Evolutionary conservation across 2,329 filamentous ascomycete species (phyloP), one percentile per base, ranked within the genome.

Genomic region (Epichloe coenophiala): DNA sequence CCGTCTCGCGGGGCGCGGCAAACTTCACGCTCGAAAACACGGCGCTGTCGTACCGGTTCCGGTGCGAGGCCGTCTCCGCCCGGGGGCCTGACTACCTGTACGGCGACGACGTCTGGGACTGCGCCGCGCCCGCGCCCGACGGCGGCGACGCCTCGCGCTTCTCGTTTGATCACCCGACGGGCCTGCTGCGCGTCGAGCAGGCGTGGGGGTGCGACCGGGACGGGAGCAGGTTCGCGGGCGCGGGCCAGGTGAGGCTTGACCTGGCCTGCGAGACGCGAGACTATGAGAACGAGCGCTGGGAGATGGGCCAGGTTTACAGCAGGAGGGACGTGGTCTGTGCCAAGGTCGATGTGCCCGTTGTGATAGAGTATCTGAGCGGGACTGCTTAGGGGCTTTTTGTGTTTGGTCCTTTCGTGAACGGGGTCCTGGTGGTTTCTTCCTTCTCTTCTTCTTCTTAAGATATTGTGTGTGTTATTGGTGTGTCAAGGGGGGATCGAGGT

Each of bases 1-100:
- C 23, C 23, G 23, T 23, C 8, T 23, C 9, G 12, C 19, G 36
- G 27, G 47, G 19, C n/a, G n/a, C 21, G 11, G 19, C 40, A 31
- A 44, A 27, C 47, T 49, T 49, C 9, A 49, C 47, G 47, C 47
- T 49, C 12, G 23, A 44, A 33, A 49, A 49, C 47, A 40, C 39
- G 9, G 47, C 47, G 27, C 40, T 49, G n/a, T 15, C 17, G 9
- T 35, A 49, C 33, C 43, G 12, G 17, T 37, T 42, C 27, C 19
- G 4, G 12, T 49, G 47, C 40, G 27, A 33, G 23, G 47, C 17
- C 6, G 17, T 37, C 21, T 49, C 47, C n/a, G 15, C 39, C 19
- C 47, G 17, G 5, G 4, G 3, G 39, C 47, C 47, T 12, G 31
- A 27, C 31, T 44, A 33, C 33, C 43, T 49, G 6, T 27, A 42